phyloP scores from a whole-genome alignment of 495 filamentous ascomycete species.

The Apodospora peruviana region DNA sequence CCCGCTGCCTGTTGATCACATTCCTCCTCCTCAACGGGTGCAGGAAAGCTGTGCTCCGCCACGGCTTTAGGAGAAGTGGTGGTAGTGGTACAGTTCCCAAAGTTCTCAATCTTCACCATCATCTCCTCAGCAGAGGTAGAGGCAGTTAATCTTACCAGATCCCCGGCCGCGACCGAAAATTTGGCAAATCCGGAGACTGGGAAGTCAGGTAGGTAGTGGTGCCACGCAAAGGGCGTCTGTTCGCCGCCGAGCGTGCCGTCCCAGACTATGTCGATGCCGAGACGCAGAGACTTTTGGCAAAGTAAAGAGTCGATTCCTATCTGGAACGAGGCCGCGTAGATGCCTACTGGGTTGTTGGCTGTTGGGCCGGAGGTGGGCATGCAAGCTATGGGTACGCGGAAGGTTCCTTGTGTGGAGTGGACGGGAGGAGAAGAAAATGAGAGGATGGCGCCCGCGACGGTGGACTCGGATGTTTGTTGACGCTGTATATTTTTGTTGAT shows the following conservation, averaged over 20 bases:
- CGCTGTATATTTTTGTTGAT: too few species aligned
- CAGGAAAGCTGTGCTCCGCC: not conserved
- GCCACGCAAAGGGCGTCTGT: constrained; percentile 19
- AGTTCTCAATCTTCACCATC: not conserved
- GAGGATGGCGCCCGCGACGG: constrained; percentile 4
- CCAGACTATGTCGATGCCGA: constrained; percentile 22
- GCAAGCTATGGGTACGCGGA: constrained; percentile 13
- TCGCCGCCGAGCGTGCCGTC: constrained; percentile 13
- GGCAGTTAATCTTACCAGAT: constrained; percentile 10
- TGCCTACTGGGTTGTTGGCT: constrained; percentile 6
- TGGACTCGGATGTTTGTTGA: not conserved
- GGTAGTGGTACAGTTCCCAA: not conserved
- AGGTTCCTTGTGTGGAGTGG: constrained; percentile 13
- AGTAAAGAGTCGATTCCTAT: constrained; percentile 18
- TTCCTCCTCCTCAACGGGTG: not conserved
- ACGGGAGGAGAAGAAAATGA: not conserved
- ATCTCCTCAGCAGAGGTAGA: not conserved
- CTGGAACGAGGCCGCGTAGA: constrained; percentile 23
- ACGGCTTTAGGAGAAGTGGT: not conserved
- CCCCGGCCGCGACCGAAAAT: constrained; percentile 12
- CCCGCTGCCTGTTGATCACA: not conserved
- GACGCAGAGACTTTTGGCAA: constrained; percentile 10
- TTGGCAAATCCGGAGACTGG: constrained; percentile 10
- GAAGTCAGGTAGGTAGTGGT: constrained; percentile 5
- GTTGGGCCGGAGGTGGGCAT: constrained; percentile 19